These are phyloP conservation scores for Camellia granthamiana DNA, from an alignment of 148 eudicot genomes.

Conservation along the genomic window DNA sequence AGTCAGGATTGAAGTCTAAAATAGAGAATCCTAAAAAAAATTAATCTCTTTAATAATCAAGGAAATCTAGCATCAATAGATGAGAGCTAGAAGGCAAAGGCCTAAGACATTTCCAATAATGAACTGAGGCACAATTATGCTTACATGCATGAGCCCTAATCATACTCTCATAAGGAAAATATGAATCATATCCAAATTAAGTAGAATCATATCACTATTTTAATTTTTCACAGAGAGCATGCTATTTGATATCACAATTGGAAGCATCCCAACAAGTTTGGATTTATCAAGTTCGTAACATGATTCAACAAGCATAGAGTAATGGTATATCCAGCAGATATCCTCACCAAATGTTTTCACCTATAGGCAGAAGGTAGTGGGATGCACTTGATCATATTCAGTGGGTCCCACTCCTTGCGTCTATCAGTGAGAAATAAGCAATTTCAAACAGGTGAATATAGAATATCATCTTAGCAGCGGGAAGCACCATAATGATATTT, in stretches of 20 bases:
- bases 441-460: neutral
- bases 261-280: neutral
- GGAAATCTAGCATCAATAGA: neutral
- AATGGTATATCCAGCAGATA: neutral
- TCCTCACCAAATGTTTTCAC: neutral
- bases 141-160: neutral
- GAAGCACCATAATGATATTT: neutral
- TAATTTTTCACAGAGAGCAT: neutral
- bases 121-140: neutral
- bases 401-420: neutral
- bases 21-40: neutral
- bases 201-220: too few species aligned
- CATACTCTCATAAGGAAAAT: too few species aligned
- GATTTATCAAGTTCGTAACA: neutral
- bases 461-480: neutral
- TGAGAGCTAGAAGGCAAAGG: neutral
- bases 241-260: neutral
- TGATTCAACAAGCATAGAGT: neutral
- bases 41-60: neutral
- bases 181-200: too few species aligned
- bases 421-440: neutral
- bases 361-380: neutral
- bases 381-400: neutral
- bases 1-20: too few species aligned
- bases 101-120: neutral